Conservation (phyloP, 345 rosid genomes). For the Cochlearia excelsa region DNA sequence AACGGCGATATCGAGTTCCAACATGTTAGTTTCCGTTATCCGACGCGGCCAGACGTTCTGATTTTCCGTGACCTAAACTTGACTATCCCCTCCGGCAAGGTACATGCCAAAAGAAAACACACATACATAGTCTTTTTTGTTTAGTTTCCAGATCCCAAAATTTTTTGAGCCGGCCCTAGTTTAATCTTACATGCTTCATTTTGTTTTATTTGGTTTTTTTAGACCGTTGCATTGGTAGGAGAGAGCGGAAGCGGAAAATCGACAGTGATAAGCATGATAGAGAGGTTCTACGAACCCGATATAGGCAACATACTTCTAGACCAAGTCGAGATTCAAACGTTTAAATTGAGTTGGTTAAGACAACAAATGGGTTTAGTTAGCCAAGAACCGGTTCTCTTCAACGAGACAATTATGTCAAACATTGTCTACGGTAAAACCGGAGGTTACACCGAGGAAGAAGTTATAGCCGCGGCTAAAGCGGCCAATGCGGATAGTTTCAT, state of each 20-base stretch:
- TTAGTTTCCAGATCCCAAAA: too few species aligned
- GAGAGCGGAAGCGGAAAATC: conserved; percentile 76
- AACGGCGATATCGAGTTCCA: conserved; percentile 56
- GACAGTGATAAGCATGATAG: conserved; percentile 53
- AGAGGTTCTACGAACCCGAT: conserved; percentile 57
- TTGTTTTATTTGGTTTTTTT: neutral
- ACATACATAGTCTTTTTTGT: neutral
- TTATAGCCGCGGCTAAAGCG: conserved; percentile 45
- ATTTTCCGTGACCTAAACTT: conserved; percentile 60
- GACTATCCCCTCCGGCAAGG: conserved; percentile 78
- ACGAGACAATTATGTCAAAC: conserved; percentile 60
- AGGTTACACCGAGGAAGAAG: conserved; percentile 52
- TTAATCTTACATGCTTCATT: neutral
- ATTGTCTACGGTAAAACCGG: conserved; percentile 64
- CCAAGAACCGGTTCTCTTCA: conserved; percentile 63
- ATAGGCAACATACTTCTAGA: conserved; percentile 54
- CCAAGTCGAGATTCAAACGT: conserved; percentile 46
- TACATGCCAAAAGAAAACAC: conserved; percentile 15
- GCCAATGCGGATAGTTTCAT: conserved; percentile 65
- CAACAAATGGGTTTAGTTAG: conserved; percentile 46
- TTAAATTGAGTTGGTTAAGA: conserved; percentile 58
- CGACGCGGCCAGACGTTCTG: conserved; percentile 65
- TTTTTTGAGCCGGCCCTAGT: too few species aligned
- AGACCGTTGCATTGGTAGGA: conserved; percentile 77
- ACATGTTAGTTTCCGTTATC: conserved; percentile 73